Base-by-base conservation (phyloP, 345 rosid species). In the Corchorus olitorius region DNA sequence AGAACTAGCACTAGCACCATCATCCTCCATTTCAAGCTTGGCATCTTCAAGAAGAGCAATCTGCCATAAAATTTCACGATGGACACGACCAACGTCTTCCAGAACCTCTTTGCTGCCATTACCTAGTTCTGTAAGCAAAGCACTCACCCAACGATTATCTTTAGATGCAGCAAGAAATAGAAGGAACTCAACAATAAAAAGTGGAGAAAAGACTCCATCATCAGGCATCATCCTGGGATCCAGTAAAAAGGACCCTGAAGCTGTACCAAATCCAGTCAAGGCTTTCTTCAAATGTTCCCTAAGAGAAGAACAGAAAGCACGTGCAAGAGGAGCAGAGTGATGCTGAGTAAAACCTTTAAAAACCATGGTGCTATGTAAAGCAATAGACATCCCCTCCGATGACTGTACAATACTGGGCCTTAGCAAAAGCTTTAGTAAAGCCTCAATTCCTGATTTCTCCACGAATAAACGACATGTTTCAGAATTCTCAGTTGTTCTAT, bases 291-390 rank as follows among this genome's bases (percentile, higher is more conserved):
- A 74, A 73, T 92, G 99, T 27, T 88, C 94, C 75, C 94, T 81
- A 19, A 95, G 96, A 63, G 93, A 87, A 64, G 84, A 81, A 80
- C 98, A 95, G 87, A 95, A 95, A 59, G 98, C 94, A 43, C 88
- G 91, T 17, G 98, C 96, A 62, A 95, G 88, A 82, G 98, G 85
- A 84, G 91, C 82, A 75, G 99, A 88, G 80, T 95, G 97, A 86
- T 95, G 95, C 78, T 90, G 98, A 17, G 96, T 92, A 81, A 95
- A 93, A 78, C 97, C 97, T 86, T 95, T 95, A 82, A 95, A 95
- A 75, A 95, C 99, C 92, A 92, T 92, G 74, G 98, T 89, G 89
- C 98, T 93, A 70, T 93, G 99, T 80, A 95, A 86, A 70, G 98
- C 97, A 84, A 93, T 93, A 76, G 96, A 89, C 89, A 89, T 89